Evolutionary conservation across 768 basidiomycete species (phyloP), one percentile per base, ranked within the genome.

Genomic region (Obba rivulosa): DNA sequence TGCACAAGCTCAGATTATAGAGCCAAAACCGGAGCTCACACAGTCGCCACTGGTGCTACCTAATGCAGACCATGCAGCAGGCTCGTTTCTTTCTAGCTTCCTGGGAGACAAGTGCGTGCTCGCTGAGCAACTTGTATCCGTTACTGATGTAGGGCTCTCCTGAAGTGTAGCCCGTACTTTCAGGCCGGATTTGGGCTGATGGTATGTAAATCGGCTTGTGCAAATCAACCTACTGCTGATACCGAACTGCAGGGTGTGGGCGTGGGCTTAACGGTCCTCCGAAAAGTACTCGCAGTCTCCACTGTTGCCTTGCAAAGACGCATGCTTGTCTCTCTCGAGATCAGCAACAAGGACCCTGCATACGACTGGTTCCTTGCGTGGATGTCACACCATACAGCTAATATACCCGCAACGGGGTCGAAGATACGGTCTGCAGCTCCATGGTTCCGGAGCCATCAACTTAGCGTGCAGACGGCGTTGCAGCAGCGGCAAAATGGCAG

Each of bases 351-450:
- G 62, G 96, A 99, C 66, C 85, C 79, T 34, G 76, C 94, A 8
- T 98, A 98, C 65, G 87, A 91, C 40, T 98, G 96, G 93, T 94
- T 98, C 66, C 80, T 99, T 36, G 74, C 85, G 43, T 99, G 96
- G 95, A 90, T 98, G 88, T 81, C 92, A 7, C 77, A 78, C 42
- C 85, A 89, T 41, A 71, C 81, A 3, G 66, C 79, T 1, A 65
- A 59, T 24, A 63, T 62, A n/a, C 59, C 66, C 13, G 59, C 61
- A 17, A 59, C 67, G 3, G 54, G 51, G 51, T 43, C 52, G 18
- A 47, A 52, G 35, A 61, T 59, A 46, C 52, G 58, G 23, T 48
- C 57, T 2, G 51, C 58, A 13, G 64, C 37, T 62, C 66, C 48
- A 18, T 86, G 81, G 80, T 67, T 85, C 43, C 77, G 82, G 40